Base-by-base conservation (phyloP, 2,329 filamentous ascomycete species). In the Verticillium tricorpus region DNA sequence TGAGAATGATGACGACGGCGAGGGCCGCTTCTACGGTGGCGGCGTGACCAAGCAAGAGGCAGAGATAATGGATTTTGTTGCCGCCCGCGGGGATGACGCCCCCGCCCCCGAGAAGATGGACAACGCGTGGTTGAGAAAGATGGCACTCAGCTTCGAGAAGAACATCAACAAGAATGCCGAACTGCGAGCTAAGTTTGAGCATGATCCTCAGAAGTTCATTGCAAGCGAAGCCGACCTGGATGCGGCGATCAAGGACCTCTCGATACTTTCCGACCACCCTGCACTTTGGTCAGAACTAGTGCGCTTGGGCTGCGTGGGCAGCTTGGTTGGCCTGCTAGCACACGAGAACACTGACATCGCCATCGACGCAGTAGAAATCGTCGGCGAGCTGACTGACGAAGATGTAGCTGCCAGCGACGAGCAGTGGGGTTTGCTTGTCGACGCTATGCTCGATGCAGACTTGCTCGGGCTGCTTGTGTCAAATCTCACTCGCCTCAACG, bases 271-370 rank as follows among this genome's bases (percentile, higher is more conserved):
- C 5, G 93, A 99, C 69, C 91, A 98, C 71, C 84, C 93, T 3
- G 89, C 91, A 64, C 82, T 97, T 22, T 97, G 95, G 74, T 79
- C 80, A 14, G 91, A 96, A 64, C 93, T 97, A 70, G 88, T 89
- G 35, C 88, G 87, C 67, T 80, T 93, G 59, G 90, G 91, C 22
- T 90, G 87, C 63, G 86, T 88, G 0, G 85, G 77, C 5, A 93
- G 89, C 60, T 76, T 99, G 58, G 92, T 96, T 1, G 86, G 89
- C 2, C 77, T 99, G 59, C 79, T 99, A 57, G 89, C 94, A 17
- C 95, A 99, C 73, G 95, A 99, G 69, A 99, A 99, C 73, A 94
- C 93, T 0, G 95, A 99, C 71, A 96, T 99, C 66, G 93, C 95
- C 12, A 96, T 98, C 69, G 91, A 90, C 65, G 91, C 90, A 0